Evolutionary conservation across 768 basidiomycete species (phyloP).

Genomic region (Arthromyces matolae): DNA sequence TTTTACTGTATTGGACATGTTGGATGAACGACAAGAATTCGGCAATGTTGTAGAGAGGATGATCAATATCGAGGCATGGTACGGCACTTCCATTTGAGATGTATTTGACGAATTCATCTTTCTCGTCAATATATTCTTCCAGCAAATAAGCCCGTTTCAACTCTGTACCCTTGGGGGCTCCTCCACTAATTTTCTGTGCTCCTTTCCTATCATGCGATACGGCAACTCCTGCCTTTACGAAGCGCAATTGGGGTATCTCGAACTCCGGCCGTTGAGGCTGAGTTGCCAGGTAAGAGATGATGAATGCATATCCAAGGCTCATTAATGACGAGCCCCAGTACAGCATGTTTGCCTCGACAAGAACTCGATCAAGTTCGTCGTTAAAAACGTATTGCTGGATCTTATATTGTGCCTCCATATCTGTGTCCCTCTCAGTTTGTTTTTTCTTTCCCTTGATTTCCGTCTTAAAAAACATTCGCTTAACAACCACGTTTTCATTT

Average conservation of each 20-base stretch:
- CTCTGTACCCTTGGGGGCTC: not conserved
- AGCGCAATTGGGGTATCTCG: not conserved
- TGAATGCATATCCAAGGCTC: not conserved
- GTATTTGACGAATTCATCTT: conserved; percentile 16
- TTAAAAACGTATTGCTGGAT: not conserved
- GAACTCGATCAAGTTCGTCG: not conserved
- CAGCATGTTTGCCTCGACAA: conserved; percentile 1
- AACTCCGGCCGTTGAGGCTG: not conserved
- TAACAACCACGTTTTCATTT: not conserved
- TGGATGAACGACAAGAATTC: conserved; percentile 14
- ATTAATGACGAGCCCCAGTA: not conserved
- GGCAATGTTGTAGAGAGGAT: not conserved
- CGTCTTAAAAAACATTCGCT: not conserved
- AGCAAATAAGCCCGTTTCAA: not conserved
- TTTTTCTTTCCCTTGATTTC: not conserved
- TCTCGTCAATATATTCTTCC: conserved; percentile 11
- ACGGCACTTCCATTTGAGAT: conserved; percentile 14
- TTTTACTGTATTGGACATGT: conserved; percentile 17
- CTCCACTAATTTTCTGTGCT: not conserved
- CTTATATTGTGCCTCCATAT: not conserved
- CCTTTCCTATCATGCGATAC: not conserved
- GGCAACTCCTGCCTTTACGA: not conserved
- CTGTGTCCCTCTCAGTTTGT: not conserved
- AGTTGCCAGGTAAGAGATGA: not conserved
- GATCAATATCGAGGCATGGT: not conserved